phyloP scores from a whole-genome alignment of 129 eudicot genomes.

The Flaveria ramosissima region DNA sequence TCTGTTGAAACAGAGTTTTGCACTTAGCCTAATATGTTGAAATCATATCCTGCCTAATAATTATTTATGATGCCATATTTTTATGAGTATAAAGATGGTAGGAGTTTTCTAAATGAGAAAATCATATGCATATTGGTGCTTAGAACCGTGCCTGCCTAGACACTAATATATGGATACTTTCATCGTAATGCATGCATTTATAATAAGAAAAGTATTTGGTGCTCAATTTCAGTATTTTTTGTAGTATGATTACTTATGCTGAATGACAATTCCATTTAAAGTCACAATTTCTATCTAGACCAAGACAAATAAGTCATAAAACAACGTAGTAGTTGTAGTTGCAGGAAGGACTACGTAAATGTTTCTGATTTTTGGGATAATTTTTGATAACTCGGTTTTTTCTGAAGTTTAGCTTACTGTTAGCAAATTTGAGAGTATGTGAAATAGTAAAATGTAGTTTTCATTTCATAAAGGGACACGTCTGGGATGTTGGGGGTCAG shows the following conservation, averaged over 20 bases:
- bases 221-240: constrained; percentile 7
- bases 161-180: not conserved
- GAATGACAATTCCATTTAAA: not conserved
- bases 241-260: not conserved
- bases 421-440: not conserved
- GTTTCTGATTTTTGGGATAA: not conserved
- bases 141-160: not conserved
- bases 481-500: too few relatives aligned
- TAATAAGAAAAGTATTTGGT: not conserved
- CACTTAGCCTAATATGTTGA: not conserved
- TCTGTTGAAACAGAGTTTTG: not conserved
- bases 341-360: not conserved
- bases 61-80: not conserved
- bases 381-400: not conserved
- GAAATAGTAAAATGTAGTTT: not conserved
- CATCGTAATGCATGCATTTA: not conserved
- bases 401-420: constrained; percentile 13
- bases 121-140: not conserved
- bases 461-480: not conserved
- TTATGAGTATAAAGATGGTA: not conserved
- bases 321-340: constrained; percentile 12
- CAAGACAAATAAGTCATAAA: not conserved
- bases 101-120: not conserved
- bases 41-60: not conserved
- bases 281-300: not conserved